phyloP scores from a whole-genome alignment of 208 protist species.

The Trypanosoma conorhini region DNA sequence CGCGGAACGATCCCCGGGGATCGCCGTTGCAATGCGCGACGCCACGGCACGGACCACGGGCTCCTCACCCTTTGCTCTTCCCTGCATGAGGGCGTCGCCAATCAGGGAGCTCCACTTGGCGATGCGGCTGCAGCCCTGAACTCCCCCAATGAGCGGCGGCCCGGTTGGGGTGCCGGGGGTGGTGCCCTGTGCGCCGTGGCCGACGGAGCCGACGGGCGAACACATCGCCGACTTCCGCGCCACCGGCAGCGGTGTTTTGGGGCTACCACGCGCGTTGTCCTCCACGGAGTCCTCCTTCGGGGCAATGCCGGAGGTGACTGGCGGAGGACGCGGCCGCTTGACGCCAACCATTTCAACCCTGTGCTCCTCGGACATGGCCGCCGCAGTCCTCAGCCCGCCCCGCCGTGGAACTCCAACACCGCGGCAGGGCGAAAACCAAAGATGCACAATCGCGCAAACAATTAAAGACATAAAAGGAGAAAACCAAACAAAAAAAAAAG shows the following conservation, averaged over 20 bases:
- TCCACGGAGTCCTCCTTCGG: neutral
- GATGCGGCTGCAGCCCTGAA: constrained; percentile 16
- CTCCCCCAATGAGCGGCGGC: neutral
- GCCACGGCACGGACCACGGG: constrained; percentile 38
- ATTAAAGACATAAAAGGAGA: neutral
- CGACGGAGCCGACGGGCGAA: constrained; percentile 28
- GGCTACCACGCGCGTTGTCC: neutral
- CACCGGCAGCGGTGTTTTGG: constrained; percentile 10
- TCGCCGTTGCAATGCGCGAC: constrained; percentile 48
- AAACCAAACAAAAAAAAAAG: neutral
- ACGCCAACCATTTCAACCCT: constrained; percentile 5
- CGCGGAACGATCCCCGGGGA: constrained; percentile 51
- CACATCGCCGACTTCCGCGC: constrained; percentile 27
- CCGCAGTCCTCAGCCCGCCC: neutral
- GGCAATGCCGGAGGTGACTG: constrained; percentile 19
- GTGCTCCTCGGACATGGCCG: constrained; percentile 9
- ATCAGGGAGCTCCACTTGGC: constrained; percentile 53
- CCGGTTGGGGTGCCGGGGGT: constrained; percentile 36
- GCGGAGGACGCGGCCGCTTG: constrained; percentile 42
- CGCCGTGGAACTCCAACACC: neutral
- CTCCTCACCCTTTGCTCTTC: constrained; percentile 33
- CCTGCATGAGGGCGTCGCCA: constrained; percentile 41
- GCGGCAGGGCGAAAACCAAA: neutral
- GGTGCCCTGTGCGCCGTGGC: constrained; percentile 33
- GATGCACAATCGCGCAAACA: neutral